A percentile compares a stretch with the other conserved stretches of the same genome.
Conservation (phyloP, 192 early-diverging fungal species). For the Gryganskiella cystojenkinii region DNA sequence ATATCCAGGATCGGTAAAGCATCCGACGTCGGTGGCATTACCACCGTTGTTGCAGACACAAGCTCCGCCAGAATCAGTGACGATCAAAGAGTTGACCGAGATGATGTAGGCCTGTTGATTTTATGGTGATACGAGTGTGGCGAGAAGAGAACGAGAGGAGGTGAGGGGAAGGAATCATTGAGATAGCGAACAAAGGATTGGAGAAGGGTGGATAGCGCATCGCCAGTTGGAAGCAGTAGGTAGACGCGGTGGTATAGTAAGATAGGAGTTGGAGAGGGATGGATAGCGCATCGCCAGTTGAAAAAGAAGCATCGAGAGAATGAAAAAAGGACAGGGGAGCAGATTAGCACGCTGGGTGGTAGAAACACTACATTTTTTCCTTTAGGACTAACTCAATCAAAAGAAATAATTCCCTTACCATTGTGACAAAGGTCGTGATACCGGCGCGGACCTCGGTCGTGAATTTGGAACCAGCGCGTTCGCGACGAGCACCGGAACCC, state of each 20-base stretch:
- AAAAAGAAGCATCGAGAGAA: background rate
- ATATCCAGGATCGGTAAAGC: constrained; percentile 68
- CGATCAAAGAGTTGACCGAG: constrained; percentile 79
- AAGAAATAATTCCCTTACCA: constrained; percentile 50
- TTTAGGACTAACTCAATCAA: too few species aligned
- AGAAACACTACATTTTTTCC: too few species aligned
- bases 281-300: background rate
- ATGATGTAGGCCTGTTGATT: constrained; percentile 67
- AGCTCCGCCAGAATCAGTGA: constrained; percentile 80
- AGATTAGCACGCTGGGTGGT: too few species aligned
- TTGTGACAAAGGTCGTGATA: constrained; percentile 72
- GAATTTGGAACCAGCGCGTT: constrained; percentile 72
- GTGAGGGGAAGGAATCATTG: background rate
- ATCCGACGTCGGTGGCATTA: constrained; percentile 60
- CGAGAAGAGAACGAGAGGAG: background rate
- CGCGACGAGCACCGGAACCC: constrained; percentile 53
- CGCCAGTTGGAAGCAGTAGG: too few species aligned
- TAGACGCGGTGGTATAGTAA: too few species aligned
- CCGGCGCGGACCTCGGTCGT: constrained; percentile 77
- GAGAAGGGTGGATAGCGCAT: too few species aligned
- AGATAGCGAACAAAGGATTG: background rate
- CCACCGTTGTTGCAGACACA: constrained; percentile 70
- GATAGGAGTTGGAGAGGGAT: too few species aligned
- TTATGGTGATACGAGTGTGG: background rate
- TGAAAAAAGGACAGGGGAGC: background rate